These are phyloP conservation scores for Rhododendron ovatum DNA, from an alignment of 148 eudicot genomes.

Conservation along the genomic window DNA sequence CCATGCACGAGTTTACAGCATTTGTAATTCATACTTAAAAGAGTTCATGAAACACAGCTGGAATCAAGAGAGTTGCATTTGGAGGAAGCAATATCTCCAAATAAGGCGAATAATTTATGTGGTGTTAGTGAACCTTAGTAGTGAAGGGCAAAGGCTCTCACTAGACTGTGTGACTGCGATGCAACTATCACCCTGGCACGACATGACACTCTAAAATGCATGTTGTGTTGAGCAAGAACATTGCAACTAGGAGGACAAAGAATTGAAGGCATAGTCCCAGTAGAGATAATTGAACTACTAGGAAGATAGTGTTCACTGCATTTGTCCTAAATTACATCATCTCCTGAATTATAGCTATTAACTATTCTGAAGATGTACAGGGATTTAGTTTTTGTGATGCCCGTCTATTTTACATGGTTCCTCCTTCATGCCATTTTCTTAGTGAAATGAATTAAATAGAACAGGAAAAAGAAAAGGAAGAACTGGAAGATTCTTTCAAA, in stretches of 20 bases:
- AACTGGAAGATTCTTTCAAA: not conserved
- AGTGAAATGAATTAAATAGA: not conserved
- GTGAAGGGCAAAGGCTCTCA: not conserved
- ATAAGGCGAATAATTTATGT: not conserved
- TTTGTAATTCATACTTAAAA: not conserved
- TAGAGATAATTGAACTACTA: not conserved
- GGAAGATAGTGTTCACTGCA: not conserved
- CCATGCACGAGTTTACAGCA: not conserved
- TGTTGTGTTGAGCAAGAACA: not conserved
- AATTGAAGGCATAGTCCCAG: not conserved
- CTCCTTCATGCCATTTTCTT: not conserved
- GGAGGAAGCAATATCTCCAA: not conserved
- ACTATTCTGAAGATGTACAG: not conserved
- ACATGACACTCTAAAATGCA: not conserved
- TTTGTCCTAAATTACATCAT: not conserved
- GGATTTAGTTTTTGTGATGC: not conserved
- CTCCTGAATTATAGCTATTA: not conserved
- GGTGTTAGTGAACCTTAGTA: not conserved
- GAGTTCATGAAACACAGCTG: not conserved
- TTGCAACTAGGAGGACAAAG: not conserved
- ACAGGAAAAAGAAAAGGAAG: not conserved
- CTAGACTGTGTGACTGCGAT: not conserved
- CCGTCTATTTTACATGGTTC: not conserved
- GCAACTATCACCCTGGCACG: not conserved
- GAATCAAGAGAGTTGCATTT: not conserved